Evolutionary conservation across 2,329 filamentous ascomycete species (phyloP), one percentile per base, ranked within the genome.

Genomic region (Alternaria ethzedia): DNA sequence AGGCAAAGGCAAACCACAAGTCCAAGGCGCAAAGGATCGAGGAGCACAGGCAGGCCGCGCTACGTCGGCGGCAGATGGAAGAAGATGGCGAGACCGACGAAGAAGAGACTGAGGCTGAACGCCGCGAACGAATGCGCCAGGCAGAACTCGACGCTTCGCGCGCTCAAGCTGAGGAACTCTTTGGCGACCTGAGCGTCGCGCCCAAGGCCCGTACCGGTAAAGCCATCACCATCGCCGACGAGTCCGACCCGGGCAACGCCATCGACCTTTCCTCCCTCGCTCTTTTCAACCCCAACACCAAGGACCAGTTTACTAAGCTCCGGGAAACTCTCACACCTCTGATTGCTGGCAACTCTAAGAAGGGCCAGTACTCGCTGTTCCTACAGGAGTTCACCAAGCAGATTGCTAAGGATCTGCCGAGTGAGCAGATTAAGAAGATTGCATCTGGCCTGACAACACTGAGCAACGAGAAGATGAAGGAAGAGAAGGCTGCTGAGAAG

Each of bases 391-490:
- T 99, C 76, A 83, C 88, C 68, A 97, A 97, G 85, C 89, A 93
- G 76, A 87, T 98, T 47, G 88, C 90, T 73, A 94, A 94, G 82
- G 94, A 97, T 26, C 82, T 99, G 70, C 90, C 91, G 13, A 97
- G 93, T 78, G 91, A 96, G 61, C 94, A 98, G 83, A 94, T 98
- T 83, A 97, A 98, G 88, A 98, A 98, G 86, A 88, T 97, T 70
- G 89, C 93, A 12, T 96, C 92, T 80, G 87, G 88, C 6, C 83
- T 99, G 75, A 97, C 94, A n/a, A 91, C 94, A 6, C 86, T 97
- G 60, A 88, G 93, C 79, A 99, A 99, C 80, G 96, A 98, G 88
- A 97, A 97, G 87, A 91, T 98, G 91, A 96, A 94, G 85, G 94
- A 97, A 81, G 96, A 99, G 87, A 97, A 98, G 87, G 90, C 91